Evolutionary conservation across 2,329 filamentous ascomycete genomes (phyloP), one percentile per base, ranked within the genome.

Genomic region (Pseudogymnoascus sp.): DNA sequence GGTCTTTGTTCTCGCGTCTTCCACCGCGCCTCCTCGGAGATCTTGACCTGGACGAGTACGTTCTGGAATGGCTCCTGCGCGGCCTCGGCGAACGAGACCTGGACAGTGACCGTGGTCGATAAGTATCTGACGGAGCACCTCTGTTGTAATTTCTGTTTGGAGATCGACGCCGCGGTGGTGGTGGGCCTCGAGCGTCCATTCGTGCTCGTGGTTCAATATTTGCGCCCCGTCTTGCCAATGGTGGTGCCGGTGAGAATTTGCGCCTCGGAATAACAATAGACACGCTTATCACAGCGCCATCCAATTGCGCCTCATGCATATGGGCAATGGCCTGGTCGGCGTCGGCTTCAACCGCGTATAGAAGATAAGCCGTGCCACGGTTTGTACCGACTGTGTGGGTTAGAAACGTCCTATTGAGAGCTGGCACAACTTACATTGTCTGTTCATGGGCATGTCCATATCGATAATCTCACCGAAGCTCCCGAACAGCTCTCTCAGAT

Each of bases 281-380:
- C 14, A 74, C 72, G 60, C 71, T 73, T 62, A 74, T 73, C 4
- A 70, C 60, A 4, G 71, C 68, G 30, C 72, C 72, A 60, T 74
- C 72, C 36, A 73, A 70, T 72, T 96, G 90, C n/a, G 90, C 91
- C 77, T 99, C 94, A 75, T 99, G 94, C 94, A 99, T 97, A 73
- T 96, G 90, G 16, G 92, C 86, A 69, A 97, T 95, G 28, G 94
- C 94, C 12, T 86, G 81, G 75, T 97, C 91, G 23, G 94, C 93
- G 66, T 93, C 89, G 59, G 84, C 80, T 66, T 92, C 84, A 67
- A 88, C 82, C 61, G 85, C 80, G 75, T 89, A 99, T 42, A 96
- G 81, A 66, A 97, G 92, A 74, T 97, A 97, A 33, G 93, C 94
- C 28, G 91, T 96, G 55, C 94, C 93, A 63, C 93, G 88, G 71